Conservation (phyloP, 2,329 filamentous ascomycete genomes). For the Stagonosporopsis rhizophila region DNA sequence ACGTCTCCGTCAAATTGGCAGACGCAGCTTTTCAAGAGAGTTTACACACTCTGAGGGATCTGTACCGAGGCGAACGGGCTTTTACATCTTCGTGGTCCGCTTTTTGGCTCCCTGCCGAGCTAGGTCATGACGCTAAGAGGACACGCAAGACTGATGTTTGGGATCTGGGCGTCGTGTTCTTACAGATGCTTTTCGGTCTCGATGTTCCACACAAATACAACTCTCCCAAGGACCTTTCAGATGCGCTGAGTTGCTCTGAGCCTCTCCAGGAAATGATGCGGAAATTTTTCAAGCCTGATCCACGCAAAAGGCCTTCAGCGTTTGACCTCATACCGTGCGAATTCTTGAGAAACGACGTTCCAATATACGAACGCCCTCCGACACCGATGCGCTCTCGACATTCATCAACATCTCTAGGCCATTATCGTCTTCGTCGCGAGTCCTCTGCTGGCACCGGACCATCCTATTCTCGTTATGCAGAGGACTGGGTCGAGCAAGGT, state of each 20-base stretch:
- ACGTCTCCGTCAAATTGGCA: slow-evolving; percentile 73
- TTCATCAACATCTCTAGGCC: slow-evolving; percentile 46
- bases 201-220: slow-evolving; percentile 78
- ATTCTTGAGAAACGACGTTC: slow-evolving; percentile 60
- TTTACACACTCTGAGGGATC: slow-evolving; percentile 67
- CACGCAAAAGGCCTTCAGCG: slow-evolving; percentile 82
- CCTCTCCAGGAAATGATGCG: slow-evolving; percentile 80
- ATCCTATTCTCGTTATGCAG: slow-evolving; percentile 76
- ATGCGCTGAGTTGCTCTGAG: slow-evolving; percentile 73
- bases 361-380: slow-evolving; percentile 48
- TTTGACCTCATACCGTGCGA: slow-evolving; percentile 72
- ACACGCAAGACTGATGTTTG: slow-evolving; percentile 89
- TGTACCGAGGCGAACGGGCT: slow-evolving; percentile 58
- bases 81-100: slow-evolving; percentile 72
- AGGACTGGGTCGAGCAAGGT: slow-evolving; percentile 90
- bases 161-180: slow-evolving; percentile 89
- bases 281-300: slow-evolving; percentile 84
- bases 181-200: slow-evolving; percentile 93
- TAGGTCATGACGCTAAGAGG: slow-evolving; percentile 63
- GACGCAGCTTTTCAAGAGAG: slow-evolving; percentile 76
- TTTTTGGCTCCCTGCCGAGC: slow-evolving; percentile 84
- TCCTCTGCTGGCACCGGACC: slow-evolving; percentile 42
- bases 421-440: slow-evolving; percentile 45
- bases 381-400: slow-evolving; percentile 47
- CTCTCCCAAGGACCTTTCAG: slow-evolving; percentile 77